Evolutionary conservation across 129 eudicot species (phyloP), one percentile per base, ranked within the genome.

Genomic region (Sambucus nigra): DNA sequence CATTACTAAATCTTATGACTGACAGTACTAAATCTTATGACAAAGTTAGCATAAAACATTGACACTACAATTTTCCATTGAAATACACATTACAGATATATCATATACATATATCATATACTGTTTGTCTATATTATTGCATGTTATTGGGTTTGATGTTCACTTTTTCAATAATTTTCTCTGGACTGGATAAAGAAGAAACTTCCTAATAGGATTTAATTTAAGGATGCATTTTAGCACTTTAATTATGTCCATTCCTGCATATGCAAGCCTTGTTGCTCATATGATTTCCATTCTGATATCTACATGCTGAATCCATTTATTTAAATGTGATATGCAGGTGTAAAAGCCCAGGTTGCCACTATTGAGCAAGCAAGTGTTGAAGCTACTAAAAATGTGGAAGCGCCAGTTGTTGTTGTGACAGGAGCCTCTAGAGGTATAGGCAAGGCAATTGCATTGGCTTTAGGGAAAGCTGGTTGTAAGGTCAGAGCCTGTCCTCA

Each of bases 391-490:
- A 70, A 69, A 67, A 70, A 68, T 44, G 78, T 74, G 57, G 96
- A 92, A 69, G 84, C 94, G 72, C 99, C 99, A 39, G 99, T 92
- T 69, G 94, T 80, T 67, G 63, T 92, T 41, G 79, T 92, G 54
- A 92, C 99, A 27, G 99, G 99, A 72, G 99, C 99, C 49, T 92
- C 99, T 28, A 86, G 99, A 77, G 99, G 99, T 24, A 92, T 92
- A 22, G 99, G 99, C 42, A 35, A 35, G 42, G 42, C 42, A 35
- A 35, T 35, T 35, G 42, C 42, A 35, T 35, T 35, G 42, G 67
- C 94, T 63, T 57, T 92, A 53, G 99, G 99, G 56, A 92, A 86
- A 65, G 94, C 96, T 71, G 99, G 99, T 60, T 92, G 99, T 55
- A 92, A 92, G 99, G 99, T 92, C 42, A 2, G 42, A 35, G 42